Evolutionary conservation across 257 asterid species (phyloP).

Genomic region (Henckelia pumila): DNA sequence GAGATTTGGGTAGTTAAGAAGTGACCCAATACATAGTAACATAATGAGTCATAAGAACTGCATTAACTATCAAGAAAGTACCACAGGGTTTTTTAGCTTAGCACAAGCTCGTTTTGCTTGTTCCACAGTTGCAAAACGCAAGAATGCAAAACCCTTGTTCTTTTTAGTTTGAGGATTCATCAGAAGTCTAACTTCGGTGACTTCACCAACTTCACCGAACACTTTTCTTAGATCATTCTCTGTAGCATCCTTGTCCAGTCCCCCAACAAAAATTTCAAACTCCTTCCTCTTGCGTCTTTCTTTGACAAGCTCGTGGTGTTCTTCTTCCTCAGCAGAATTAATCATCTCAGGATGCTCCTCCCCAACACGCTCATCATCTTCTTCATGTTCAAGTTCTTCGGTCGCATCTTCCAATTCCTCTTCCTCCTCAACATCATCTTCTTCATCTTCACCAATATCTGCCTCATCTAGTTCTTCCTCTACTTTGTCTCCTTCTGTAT

Average conservation of each 20-base stretch:
- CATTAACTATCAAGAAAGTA: slow-evolving; percentile 44
- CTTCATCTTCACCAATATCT: slow-evolving; percentile 61
- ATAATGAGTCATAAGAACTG: slow-evolving; percentile 34
- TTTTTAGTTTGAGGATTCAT: slow-evolving; percentile 96
- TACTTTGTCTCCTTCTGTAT: slow-evolving; percentile 51
- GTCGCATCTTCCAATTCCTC: slow-evolving; percentile 52
- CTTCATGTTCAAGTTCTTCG: slow-evolving; percentile 73
- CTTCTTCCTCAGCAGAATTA: slow-evolving; percentile 82
- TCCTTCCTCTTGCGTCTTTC: slow-evolving; percentile 97
- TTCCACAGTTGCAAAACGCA: slow-evolving; percentile 89
- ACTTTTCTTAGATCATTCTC: slow-evolving; percentile 89
- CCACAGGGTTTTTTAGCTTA: slow-evolving; percentile 87
- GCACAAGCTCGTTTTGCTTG: slow-evolving; percentile 93
- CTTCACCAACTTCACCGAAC: slow-evolving; percentile 84
- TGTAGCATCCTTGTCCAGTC: slow-evolving; percentile 96
- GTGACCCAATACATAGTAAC: slow-evolving; percentile 26
- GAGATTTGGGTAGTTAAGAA: slow-evolving; percentile 48
- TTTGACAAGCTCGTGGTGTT: slow-evolving; percentile 72
- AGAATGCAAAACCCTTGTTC: slow-evolving; percentile 96
- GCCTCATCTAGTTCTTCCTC: slow-evolving; percentile 67
- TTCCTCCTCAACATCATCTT: slow-evolving; percentile 58
- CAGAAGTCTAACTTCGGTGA: slow-evolving; percentile 92
- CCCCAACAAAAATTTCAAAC: slow-evolving; percentile 94
- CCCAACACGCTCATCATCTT: slow-evolving; percentile 48
- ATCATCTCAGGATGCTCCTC: slow-evolving; percentile 57